A percentile compares a stretch with the other conserved stretches of the same genome.
Evolutionary conservation across 2,329 filamentous ascomycete genomes (phyloP).

Genomic region (Camillea tinctor): DNA sequence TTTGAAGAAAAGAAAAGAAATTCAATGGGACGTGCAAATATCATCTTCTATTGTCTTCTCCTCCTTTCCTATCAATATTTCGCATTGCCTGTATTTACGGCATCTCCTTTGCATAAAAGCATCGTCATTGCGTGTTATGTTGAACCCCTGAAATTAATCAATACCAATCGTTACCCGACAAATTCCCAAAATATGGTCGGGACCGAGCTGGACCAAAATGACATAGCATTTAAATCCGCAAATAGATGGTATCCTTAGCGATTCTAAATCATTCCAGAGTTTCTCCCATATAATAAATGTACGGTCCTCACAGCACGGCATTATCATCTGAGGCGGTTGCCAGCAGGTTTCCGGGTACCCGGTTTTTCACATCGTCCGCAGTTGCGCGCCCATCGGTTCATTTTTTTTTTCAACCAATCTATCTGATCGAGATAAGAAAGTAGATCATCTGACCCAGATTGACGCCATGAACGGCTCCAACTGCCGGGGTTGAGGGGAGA

Average conservation of each 20-base stretch:
- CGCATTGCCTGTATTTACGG: no score
- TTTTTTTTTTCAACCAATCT: background rate
- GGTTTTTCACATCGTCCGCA: background rate
- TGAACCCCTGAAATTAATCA: background rate
- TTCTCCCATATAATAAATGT: background rate
- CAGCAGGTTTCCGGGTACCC: slow-evolving; percentile 1
- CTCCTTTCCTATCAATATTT: no score
- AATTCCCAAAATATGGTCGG: background rate
- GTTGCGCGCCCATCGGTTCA: background rate
- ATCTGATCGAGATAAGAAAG: background rate
- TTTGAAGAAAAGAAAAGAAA: background rate
- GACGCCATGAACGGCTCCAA: background rate
- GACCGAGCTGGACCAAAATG: background rate
- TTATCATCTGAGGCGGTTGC: background rate
- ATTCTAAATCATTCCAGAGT: background rate
- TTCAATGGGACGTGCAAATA: background rate
- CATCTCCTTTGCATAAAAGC: background rate
- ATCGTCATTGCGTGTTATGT: no score
- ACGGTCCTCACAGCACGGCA: background rate
- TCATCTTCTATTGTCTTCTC: background rate
- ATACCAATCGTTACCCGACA: background rate
- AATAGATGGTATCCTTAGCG: background rate
- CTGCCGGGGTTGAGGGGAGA: background rate
- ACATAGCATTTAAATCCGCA: background rate
- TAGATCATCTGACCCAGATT: background rate